Conservation (phyloP, 2,329 filamentous ascomycete species). For the Xylariaceae sp. region DNA sequence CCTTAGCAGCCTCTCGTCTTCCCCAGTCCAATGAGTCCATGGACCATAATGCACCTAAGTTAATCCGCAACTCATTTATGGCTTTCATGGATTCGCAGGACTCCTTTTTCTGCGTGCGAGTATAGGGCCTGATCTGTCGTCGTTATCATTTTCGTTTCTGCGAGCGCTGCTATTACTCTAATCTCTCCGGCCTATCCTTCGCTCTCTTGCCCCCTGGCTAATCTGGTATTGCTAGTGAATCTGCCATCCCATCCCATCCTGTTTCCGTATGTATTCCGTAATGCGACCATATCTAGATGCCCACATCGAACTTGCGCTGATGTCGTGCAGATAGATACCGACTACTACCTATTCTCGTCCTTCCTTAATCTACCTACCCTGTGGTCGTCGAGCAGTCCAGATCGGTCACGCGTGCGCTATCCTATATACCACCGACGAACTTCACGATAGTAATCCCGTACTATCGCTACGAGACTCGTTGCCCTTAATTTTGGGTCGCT, state of each 20-base stretch:
- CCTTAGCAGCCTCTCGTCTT: constrained; percentile 4
- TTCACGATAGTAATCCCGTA: background rate
- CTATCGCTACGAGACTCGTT: background rate
- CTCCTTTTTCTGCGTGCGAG: constrained; percentile 16
- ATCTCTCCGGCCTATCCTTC: background rate
- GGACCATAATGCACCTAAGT: background rate
- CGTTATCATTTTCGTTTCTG: constrained; percentile 9
- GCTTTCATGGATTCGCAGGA: constrained; percentile 15
- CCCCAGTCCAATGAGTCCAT: background rate
- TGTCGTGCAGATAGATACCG: background rate
- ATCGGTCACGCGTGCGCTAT: background rate
- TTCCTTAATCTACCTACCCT: background rate
- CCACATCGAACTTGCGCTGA: background rate
- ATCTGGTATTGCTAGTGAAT: constrained; percentile 1
- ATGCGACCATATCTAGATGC: background rate
- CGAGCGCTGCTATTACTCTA: background rate
- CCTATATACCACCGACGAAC: background rate
- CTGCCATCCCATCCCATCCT: background rate
- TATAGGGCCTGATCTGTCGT: constrained; percentile 6
- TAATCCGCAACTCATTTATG: background rate
- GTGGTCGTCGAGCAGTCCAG: constrained; percentile 2
- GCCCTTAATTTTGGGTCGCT: too few relatives aligned
- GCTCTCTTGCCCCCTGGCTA: background rate
- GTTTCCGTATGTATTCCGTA: background rate
- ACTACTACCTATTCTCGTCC: too few relatives aligned